Percentiles rank a stretch among this genome's conserved stretches.
Conservation (phyloP, 2,329 filamentous ascomycete genomes). For the Fusarium chuoi region DNA sequence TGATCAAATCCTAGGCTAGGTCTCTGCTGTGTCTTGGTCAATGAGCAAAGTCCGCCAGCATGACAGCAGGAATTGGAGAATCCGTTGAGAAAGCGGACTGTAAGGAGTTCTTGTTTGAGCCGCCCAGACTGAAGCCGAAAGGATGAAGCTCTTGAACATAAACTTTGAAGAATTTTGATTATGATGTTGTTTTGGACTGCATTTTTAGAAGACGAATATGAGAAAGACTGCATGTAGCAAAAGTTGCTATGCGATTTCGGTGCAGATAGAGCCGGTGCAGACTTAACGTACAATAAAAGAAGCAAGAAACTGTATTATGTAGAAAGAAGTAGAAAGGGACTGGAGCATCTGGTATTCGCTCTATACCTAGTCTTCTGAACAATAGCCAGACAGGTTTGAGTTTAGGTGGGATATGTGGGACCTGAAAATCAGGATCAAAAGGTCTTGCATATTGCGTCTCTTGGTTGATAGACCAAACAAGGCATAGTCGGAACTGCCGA, state of each 20-base stretch:
- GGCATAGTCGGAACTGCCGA: too few species aligned
- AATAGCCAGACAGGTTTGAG: neutral
- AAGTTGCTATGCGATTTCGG: neutral
- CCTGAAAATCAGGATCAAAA: neutral
- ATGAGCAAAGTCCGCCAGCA: accelerated
- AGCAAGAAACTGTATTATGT: accelerated
- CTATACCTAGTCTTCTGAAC: neutral
- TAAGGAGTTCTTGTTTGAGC: neutral
- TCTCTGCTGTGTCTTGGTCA: too few species aligned
- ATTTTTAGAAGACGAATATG: neutral
- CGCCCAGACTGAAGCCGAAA: neutral
- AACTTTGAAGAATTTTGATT: accelerated
- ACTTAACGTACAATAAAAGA: accelerated
- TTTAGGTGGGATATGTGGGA: neutral
- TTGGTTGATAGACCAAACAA: neutral
- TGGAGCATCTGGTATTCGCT: accelerated
- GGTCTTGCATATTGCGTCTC: neutral
- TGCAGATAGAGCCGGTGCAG: accelerated
- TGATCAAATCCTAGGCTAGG: accelerated
- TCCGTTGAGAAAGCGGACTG: neutral
- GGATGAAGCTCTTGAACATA: neutral
- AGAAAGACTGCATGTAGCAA: neutral
- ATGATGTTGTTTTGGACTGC: accelerated
- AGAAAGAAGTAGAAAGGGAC: neutral
- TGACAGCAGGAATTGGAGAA: accelerated